phyloP scores from a whole-genome alignment of 2,329 filamentous ascomycete species.

The Didymosphaeria variabile region DNA sequence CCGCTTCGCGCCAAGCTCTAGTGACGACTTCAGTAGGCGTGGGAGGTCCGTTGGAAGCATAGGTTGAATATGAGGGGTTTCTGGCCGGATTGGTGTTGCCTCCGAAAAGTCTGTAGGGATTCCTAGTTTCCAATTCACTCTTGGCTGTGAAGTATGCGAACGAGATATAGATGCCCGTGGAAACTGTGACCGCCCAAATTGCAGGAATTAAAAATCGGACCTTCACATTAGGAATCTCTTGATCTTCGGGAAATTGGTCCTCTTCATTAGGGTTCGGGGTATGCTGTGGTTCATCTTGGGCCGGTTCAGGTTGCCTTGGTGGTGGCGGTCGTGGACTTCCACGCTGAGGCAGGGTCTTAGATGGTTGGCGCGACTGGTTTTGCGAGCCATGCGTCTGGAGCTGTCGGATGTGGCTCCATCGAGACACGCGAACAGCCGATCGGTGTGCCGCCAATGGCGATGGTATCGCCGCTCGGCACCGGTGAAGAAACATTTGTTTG shows the following conservation, averaged over 20 bases:
- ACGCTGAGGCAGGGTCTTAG: slow-evolving; percentile 1
- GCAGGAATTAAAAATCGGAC: slow-evolving; percentile 40
- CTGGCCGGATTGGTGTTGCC: not conserved
- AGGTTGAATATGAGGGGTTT: not conserved
- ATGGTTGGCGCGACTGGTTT: not conserved
- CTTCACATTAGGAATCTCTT: slow-evolving; percentile 24
- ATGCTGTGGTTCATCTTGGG: slow-evolving; percentile 6
- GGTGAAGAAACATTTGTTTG: not conserved
- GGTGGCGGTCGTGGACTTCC: not conserved
- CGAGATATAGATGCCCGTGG: slow-evolving; percentile 37
- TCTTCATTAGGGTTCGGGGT: not conserved
- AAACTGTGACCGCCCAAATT: slow-evolving; percentile 40
- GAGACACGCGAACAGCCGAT: not conserved
- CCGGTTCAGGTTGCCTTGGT: slow-evolving; percentile 2
- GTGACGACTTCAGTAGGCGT: slow-evolving; percentile 39
- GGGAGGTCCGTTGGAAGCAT: slow-evolving; percentile 20
- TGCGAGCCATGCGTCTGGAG: slow-evolving; percentile 7
- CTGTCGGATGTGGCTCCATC: slow-evolving; percentile 2
- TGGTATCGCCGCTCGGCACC: not conserved
- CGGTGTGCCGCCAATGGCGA: not conserved
- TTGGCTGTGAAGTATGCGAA: slow-evolving; percentile 42
- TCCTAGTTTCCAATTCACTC: slow-evolving; percentile 27
- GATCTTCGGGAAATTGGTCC: slow-evolving; percentile 4
- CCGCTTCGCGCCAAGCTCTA: slow-evolving; percentile 32
- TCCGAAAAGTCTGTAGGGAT: slow-evolving; percentile 13